Evolutionary conservation across 345 rosid species (phyloP).

Genomic region (Salix caprea): DNA sequence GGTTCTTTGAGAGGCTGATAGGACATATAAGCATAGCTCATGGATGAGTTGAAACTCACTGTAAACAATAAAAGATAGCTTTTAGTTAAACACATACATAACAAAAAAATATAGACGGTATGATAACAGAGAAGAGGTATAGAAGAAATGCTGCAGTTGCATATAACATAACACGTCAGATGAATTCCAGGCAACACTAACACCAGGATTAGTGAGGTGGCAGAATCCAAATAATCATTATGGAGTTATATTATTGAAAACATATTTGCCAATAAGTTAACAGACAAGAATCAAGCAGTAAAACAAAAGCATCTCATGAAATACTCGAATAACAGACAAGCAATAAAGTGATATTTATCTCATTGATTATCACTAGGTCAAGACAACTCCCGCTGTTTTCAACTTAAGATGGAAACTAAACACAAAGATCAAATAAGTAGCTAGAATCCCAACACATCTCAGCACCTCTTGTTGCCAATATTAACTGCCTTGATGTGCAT

Average conservation of each 20-base stretch:
- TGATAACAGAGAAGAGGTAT: not conserved
- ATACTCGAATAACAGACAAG: not conserved
- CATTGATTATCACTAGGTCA: not conserved
- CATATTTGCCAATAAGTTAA: not conserved
- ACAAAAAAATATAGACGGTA: not conserved
- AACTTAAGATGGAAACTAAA: constrained; percentile 2
- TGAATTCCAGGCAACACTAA: not conserved
- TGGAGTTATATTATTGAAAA: not conserved
- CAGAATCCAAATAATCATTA: not conserved
- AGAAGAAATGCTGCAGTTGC: not conserved
- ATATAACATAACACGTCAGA: not conserved
- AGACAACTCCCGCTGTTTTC: not conserved
- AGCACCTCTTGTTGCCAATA: not conserved
- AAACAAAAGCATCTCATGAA: not conserved
- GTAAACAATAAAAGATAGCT: constrained; percentile 33
- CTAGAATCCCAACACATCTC: not conserved
- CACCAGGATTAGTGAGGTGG: not conserved
- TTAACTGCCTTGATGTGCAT: not conserved
- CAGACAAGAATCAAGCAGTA: not conserved
- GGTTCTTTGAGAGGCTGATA: constrained; percentile 91
- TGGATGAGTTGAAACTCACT: constrained; percentile 99
- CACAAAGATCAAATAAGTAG: not conserved
- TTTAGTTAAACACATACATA: not conserved
- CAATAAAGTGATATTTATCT: not conserved
- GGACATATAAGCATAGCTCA: constrained; percentile 92